A percentile compares a stretch with the other conserved stretches of the same genome.
phyloP scores from a whole-genome alignment of 2,329 filamentous ascomycete species.

The Orbilia quercus region DNA sequence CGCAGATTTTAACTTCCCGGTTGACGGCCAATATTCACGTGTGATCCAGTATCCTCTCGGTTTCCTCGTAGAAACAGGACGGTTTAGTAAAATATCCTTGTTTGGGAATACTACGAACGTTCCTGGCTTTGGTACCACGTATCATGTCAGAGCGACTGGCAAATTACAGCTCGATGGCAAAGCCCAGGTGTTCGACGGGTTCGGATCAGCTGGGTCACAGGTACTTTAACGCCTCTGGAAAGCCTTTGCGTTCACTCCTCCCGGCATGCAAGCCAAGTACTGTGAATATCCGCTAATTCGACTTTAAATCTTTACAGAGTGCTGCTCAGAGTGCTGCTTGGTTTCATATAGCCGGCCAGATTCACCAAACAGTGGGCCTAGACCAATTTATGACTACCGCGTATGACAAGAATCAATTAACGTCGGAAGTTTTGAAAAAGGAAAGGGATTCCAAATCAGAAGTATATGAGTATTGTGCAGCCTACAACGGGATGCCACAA shows the following conservation, averaged over 20 bases:
- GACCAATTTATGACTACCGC: slow-evolving; percentile 36
- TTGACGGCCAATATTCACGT: slow-evolving; percentile 11
- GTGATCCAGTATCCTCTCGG: slow-evolving; percentile 6
- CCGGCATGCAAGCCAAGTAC: no score
- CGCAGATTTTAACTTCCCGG: slow-evolving; percentile 10
- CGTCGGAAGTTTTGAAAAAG: slow-evolving; percentile 55
- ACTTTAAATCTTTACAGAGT: slow-evolving; percentile 10
- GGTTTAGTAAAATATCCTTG: slow-evolving; percentile 39
- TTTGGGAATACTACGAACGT: slow-evolving; percentile 23
- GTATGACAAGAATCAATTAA: slow-evolving; percentile 38
- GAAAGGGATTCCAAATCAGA: slow-evolving; percentile 61
- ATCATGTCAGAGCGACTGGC: slow-evolving; percentile 45
- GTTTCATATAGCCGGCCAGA: slow-evolving; percentile 39
- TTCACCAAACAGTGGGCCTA: slow-evolving; percentile 19
- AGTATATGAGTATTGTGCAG: slow-evolving; percentile 65
- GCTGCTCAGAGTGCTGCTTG: slow-evolving; percentile 34
- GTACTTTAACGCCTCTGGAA: background rate
- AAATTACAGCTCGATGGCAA: slow-evolving; percentile 33
- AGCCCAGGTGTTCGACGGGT: slow-evolving; percentile 28
- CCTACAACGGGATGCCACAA: slow-evolving; percentile 62
- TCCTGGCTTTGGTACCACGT: background rate
- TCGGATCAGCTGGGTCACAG: slow-evolving; percentile 31
- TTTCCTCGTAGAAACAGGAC: slow-evolving; percentile 32
- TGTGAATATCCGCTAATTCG: background rate
- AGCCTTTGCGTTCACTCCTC: background rate